Base-by-base conservation (phyloP, 345 rosid species). In the Eucalyptus virginea region DNA sequence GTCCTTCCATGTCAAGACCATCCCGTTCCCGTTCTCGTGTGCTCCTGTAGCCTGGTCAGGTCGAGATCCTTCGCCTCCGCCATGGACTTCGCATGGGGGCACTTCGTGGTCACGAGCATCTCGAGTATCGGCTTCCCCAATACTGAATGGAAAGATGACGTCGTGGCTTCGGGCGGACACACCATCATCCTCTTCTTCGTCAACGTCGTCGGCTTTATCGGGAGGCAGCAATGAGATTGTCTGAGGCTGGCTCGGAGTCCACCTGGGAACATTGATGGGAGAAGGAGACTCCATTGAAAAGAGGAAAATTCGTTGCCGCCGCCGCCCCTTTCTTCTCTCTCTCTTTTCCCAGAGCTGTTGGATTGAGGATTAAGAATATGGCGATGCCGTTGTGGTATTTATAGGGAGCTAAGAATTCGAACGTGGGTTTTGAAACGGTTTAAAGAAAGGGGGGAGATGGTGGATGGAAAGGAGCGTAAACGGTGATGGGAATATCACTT, bases 1-100 rank as follows among this genome's bases (percentile, higher is more conserved):
- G 37, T 92, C 95, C 49, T 88, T 90, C 96, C 96, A 93, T 28
- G 95, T 93, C 91, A 93, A 28, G 89, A 69, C 89, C 93, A 48
- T 65, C n/a, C 16, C 24, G 9, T 23, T 18, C 60, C 30, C 54
- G 14, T 32, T 23, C 54, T 26, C 45, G 21, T 16, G 44, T 40
- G 80, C 80, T 32, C 23, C 12, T 32, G 80, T 69, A 18, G 11
- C 18, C 11, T 11, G 42, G 42, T 32, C 24, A 11, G 42, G 80
- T 69, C 8, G 24, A 9, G 80, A 17, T 69, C 13, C 42, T 16
- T n/a, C 5, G 37, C 37, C 72, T 14, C 17, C 34, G 9, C 42
- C 80, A 9, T 17, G 80, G 42, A 18, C 40, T 37, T 21, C 80
- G 10, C 11, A 32, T 6, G 3, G 11, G 40, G 80, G 80, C 80